Base-by-base conservation (phyloP, 2,329 filamentous ascomycete species). In the Claviceps pazoutovae region DNA sequence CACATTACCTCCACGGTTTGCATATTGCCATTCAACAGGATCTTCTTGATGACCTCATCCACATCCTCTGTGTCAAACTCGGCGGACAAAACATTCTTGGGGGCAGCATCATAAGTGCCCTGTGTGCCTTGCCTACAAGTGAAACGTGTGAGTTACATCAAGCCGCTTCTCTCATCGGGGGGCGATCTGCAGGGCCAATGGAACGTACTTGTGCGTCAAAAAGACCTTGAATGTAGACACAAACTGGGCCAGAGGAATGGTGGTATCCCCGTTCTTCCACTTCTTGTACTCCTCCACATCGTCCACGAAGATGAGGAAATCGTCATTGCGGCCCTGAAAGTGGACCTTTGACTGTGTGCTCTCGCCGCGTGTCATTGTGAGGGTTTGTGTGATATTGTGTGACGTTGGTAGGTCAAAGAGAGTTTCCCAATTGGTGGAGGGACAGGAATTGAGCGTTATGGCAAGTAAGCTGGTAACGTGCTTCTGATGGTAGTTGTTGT, bases 141-240 rank as follows among this genome's bases (percentile, higher is more conserved):
- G 26, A 30, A 30, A 30, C 8, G 26, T 30, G 26, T 30, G 26
- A 30, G 26, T 30, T 4, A 30, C 8, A 30, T 30, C 26, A 30
- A 30, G 3, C 8, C 26, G 8, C 2, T 30, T 30, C 26, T 30
- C 2, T 30, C 26, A 8, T 9, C 2, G 26, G 8, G 26, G 8
- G 2, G 14, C n/a, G 13, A 19, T n/a, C 23, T 44, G 21, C 21
- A n/a, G 11, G 14, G 16, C 43, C 5, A 13, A n/a, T 1, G 4
- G 14, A 47, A 74, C 86, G 72, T 77, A 96, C 90, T 84, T 86
- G 74, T 94, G 86, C 38, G 89, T 95, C 44, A 85, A 74, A 63
- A 95, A 95, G 63, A 98, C 76, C 76, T 95, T 87, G 76, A 88
- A 97, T 7, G 85, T 78, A 53, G 83, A 88, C 52, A 97, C 78